Evolutionary conservation across 78 protist species (phyloP), one percentile per base, ranked within the genome.

Genomic region (Bodo saltans): DNA sequence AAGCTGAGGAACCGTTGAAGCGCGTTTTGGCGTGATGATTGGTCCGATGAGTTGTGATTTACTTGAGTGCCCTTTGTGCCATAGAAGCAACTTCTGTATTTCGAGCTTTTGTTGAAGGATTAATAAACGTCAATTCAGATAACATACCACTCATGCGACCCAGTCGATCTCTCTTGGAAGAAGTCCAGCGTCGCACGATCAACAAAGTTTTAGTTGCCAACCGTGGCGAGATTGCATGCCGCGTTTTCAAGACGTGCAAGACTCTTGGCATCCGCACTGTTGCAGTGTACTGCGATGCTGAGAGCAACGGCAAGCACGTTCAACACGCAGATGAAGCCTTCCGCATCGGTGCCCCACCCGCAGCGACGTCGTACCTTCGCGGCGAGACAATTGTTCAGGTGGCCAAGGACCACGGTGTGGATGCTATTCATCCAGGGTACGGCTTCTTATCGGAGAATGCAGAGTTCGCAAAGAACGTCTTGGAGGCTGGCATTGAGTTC

Each of bases 371-470:
- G 40, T 93, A 93, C 40, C 78, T 93, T 12, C 83, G 79, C 34
- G 88, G 81, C 23, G 94, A 91, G 30, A 85, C 84, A 37, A 91
- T 93, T 30, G 60, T 93, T 1, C 87, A 91, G 52, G 84, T 85
- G 26, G 95, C 95, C 34, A 85, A 87, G 88, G 41, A 27, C 40
- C 53, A 87, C 29, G 93, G 93, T 37, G 93, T 83, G 23, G 69
- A 92, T 32, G 96, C 93, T 29, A 90, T 96, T 40, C 98, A 96
- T 67, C 98, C 98, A 21, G 98, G 98, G 33, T 96, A 96, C 84
- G 98, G 98, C 42, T 96, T 96, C 83, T 87, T 96, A 40, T 92
- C 96, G 0, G 98, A 96, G 89, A 88, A 90, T 78, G 91, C 93
- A 23, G 89, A 34, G 21, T 92, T 96, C 72, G 93, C 96, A 11